A percentile compares a stretch with the other conserved stretches of the same genome.
phyloP scores from a whole-genome alignment of 1,284 basidiomycete species.

The Caloboletus inedulis region DNA sequence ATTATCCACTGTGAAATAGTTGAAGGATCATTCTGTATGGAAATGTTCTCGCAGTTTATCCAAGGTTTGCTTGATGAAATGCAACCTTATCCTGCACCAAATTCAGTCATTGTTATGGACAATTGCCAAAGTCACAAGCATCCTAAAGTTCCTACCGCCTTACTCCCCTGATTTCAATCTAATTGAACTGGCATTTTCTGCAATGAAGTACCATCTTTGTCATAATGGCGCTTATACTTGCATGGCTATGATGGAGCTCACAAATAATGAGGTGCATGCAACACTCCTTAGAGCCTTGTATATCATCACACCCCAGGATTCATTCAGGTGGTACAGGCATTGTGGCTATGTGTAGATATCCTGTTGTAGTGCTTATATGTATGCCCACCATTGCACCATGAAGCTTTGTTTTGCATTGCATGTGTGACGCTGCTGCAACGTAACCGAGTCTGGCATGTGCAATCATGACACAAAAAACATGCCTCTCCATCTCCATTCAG shows the following conservation, averaged over 20 bases:
- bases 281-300: slow-evolving; percentile 17
- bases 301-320: slow-evolving; percentile 3
- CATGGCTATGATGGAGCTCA: slow-evolving; percentile 5
- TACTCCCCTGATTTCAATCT: slow-evolving; percentile 11
- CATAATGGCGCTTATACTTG: not conserved
- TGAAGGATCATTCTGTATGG: slow-evolving; percentile 2
- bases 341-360: slow-evolving; percentile 1
- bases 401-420: too few relatives aligned
- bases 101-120: not conserved
- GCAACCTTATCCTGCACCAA: not conserved
- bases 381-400: too few relatives aligned
- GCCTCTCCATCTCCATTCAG: not conserved
- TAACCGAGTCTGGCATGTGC: not conserved
- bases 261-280: not conserved
- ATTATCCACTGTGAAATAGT: slow-evolving; percentile 5
- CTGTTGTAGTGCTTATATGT: not conserved
- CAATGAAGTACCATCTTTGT: not conserved
- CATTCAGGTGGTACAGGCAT: not conserved
- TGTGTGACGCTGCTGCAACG: too few relatives aligned
- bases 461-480: not conserved
- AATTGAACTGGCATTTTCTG: slow-evolving; percentile 8
- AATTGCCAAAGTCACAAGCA: slow-evolving; percentile 1
- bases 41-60: not conserved
- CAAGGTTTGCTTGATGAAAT: not conserved
- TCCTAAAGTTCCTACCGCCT: not conserved